Base-by-base conservation (phyloP, 208 protist genomes). In the Crithidia fasciculata region DNA sequence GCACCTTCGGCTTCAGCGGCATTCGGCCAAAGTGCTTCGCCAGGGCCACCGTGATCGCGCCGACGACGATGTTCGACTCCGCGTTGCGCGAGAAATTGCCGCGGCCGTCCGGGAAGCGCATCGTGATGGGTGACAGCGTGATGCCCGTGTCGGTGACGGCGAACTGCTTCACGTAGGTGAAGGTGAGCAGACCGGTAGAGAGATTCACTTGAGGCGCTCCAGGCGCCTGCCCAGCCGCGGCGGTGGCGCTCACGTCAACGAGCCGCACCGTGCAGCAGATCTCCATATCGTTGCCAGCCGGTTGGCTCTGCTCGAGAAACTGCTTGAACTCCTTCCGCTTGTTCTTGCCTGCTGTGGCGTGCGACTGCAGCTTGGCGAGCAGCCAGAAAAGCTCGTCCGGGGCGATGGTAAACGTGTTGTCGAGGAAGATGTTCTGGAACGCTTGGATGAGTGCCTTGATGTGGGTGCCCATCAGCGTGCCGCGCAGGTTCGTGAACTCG, bases 331-430 rank as follows among this genome's bases (percentile, higher is more conserved):
- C 82, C 61, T 89, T 92, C 8, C 88, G 86, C 53, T 86, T 82
- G 72, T 96, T 96, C 70, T 89, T 85, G 10, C 87, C 87, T 19
- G 76, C 81, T 40, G 86, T 76, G 5, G 84, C 82, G 69, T 95
- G 84, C 47, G 88, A 89, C 69, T 94, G 86, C 62, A 93, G 76
- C 72, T 90, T 93, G 8, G 85, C 87, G 3, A 91, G 81, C 5
- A 92, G 89, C 90, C 92, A 96, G 76, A 93, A 96, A 2, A 96
- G 85, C 54, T 96, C 89, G 43, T 93, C 85, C 0, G 90, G 90
- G 19, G 71, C 49, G 64, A 96, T 85, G 19, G 87, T 84, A 49
- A 81, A 79, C 18, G 75, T 80, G 72, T 86, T 84, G 70, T 86
- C 82, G 8, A 89, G 75, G 77, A 96, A 93, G 18, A 87, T 72